Conservation (phyloP, 2,329 filamentous ascomycete genomes). For the Penicillium frequentans region DNA sequence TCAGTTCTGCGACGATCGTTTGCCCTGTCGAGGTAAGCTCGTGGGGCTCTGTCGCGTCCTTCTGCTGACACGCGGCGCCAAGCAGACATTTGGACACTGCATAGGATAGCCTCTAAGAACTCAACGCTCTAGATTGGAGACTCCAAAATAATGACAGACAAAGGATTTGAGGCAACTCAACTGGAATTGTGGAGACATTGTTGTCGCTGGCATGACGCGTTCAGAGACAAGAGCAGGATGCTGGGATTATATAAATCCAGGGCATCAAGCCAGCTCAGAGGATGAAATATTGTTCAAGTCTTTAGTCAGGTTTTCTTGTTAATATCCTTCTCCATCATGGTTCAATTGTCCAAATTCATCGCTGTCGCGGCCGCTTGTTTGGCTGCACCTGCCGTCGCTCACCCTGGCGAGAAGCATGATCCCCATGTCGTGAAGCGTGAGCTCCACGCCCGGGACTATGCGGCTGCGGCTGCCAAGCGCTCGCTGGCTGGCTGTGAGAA, state of each 20-base stretch:
- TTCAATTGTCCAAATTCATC: constrained; percentile 29
- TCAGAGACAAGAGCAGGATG: not conserved
- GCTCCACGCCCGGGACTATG: constrained; percentile 27
- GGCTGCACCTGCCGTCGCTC: constrained; percentile 28
- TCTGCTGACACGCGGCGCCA: constrained; percentile 15
- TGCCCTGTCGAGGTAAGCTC: constrained; percentile 12
- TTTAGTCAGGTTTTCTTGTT: not conserved
- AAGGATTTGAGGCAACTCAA: not conserved
- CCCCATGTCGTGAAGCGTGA: constrained; percentile 29
- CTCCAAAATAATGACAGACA: not conserved
- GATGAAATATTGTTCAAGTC: not conserved
- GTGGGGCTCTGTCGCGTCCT: constrained; percentile 4
- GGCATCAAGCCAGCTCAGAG: not conserved
- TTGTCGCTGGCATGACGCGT: not conserved
- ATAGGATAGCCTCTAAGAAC: not conserved
- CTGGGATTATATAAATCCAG: not conserved
- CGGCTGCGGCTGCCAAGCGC: constrained; percentile 25
- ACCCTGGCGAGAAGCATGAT: constrained; percentile 34
- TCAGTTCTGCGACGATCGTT: not conserved
- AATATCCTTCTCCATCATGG: constrained; percentile 8
- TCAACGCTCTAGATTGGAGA: not conserved
- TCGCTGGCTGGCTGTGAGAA: constrained; percentile 26
- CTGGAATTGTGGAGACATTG: not conserved
- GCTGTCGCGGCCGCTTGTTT: constrained; percentile 29
- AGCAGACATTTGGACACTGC: not conserved